Evolutionary conservation across 2,329 filamentous ascomycete species (phyloP).

Genomic region (Aspergillus tamarii): DNA sequence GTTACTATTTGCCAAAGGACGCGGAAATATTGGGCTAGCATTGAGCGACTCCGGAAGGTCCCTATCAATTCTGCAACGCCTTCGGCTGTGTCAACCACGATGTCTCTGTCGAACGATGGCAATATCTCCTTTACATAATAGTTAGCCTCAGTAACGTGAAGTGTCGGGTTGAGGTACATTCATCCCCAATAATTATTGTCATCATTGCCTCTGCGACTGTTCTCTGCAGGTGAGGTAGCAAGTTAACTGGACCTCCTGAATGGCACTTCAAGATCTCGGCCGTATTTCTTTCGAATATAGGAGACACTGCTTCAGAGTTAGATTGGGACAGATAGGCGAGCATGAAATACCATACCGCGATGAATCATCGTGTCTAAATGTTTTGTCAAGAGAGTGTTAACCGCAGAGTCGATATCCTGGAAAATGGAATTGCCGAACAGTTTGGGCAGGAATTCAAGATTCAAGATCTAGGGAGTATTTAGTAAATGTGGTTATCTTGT

Average conservation of each 20-base stretch:
- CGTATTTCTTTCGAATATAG: neutral
- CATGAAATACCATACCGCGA: neutral
- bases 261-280: neutral
- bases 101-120: neutral
- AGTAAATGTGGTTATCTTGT: neutral
- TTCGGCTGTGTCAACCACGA: neutral
- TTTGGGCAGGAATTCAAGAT: neutral
- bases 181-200: neutral
- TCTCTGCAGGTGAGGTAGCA: neutral
- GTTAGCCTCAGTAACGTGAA: neutral
- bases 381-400: neutral
- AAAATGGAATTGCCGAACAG: neutral
- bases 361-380: neutral
- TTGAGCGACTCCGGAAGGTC: neutral
- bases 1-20: neutral
- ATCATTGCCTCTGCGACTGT: constrained; percentile 1
- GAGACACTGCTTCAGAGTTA: neutral
- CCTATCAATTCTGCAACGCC: neutral
- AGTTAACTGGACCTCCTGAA: neutral
- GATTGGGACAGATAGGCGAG: neutral
- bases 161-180: neutral
- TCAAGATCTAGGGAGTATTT: neutral
- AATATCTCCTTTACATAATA: neutral
- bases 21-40: neutral
- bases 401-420: neutral